Percentiles rank a stretch among this genome's conserved stretches.
Conservation (phyloP, 192 early-diverging fungal genomes). For the Coemansia sp. region DNA sequence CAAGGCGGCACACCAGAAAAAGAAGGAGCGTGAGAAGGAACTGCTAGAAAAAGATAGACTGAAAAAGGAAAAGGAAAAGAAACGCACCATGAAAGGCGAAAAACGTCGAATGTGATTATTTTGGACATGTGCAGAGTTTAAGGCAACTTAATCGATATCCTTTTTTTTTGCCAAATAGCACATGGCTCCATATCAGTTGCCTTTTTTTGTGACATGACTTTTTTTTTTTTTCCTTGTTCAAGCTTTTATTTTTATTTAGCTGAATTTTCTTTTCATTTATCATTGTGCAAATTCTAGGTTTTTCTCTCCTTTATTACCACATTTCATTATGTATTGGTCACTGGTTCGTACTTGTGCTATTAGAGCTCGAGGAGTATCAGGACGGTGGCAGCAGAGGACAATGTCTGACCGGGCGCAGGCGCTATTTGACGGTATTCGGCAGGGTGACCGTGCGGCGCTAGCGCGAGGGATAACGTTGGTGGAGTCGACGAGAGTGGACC, state of each 20-base stretch:
- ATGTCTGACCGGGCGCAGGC: slow-evolving; percentile 6
- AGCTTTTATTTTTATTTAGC: background rate
- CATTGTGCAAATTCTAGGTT: background rate
- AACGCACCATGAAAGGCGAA: slow-evolving; percentile 43
- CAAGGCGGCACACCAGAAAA: slow-evolving; percentile 36
- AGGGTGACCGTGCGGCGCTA: slow-evolving; percentile 31
- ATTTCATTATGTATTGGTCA: background rate
- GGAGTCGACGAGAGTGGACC: slow-evolving; percentile 70
- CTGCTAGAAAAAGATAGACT: slow-evolving; percentile 24
- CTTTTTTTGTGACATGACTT: background rate
- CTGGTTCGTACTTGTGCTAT: background rate
- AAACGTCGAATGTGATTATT: slow-evolving; percentile 41
- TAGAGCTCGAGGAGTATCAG: background rate
- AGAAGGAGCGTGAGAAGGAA: slow-evolving; percentile 42
- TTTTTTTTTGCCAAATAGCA: too few relatives aligned
- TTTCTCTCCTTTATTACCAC: background rate
- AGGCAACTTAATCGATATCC: too few relatives aligned
- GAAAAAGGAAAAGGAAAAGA: slow-evolving; percentile 36
- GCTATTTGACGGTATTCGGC: slow-evolving; percentile 35
- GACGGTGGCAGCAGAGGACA: background rate
- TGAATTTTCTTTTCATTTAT: background rate
- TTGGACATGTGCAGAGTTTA: too few relatives aligned
- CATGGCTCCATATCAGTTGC: background rate
- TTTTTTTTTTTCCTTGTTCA: background rate
- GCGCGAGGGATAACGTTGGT: slow-evolving; percentile 55